Evolutionary conservation across 176 grass and related monocot species (phyloP).

Genomic region (Elymus sibiricus): DNA sequence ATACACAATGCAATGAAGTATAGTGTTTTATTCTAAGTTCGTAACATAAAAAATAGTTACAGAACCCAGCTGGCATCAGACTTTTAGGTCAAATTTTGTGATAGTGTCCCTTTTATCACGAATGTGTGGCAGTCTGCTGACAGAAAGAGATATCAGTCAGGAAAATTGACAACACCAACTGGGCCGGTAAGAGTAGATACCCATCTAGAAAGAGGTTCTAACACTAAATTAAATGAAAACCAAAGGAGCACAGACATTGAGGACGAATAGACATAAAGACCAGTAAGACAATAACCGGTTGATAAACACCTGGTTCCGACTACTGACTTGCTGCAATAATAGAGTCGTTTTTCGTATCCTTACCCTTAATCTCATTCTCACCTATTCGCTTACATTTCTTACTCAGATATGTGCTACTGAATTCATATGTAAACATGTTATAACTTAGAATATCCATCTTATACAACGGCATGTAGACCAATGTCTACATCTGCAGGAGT

Average conservation of each 20-base stretch:
- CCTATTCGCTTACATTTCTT: neutral
- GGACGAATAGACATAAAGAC: neutral
- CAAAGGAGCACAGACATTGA: neutral
- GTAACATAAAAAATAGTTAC: conserved; percentile 16
- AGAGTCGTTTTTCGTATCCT: neutral
- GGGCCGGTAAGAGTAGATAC: no score
- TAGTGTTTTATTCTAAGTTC: neutral
- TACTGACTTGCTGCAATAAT: neutral
- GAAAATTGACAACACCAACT: no score
- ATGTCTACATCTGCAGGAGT: neutral
- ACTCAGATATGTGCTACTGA: neutral
- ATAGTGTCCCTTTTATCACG: neutral
- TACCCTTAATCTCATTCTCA: neutral
- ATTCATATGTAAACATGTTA: neutral
- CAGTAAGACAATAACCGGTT: neutral
- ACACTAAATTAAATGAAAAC: neutral
- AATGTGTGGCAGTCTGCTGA: neutral
- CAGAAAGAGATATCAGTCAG: no score
- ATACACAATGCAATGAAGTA: neutral
- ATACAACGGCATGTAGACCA: neutral
- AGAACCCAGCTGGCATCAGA: neutral
- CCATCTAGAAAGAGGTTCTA: neutral
- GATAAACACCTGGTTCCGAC: neutral
- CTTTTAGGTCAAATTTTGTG: neutral
- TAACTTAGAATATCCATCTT: neutral